These are phyloP conservation scores for Drosera spatulata DNA, from an alignment of 179 eudicot species.

Conservation along the genomic window DNA sequence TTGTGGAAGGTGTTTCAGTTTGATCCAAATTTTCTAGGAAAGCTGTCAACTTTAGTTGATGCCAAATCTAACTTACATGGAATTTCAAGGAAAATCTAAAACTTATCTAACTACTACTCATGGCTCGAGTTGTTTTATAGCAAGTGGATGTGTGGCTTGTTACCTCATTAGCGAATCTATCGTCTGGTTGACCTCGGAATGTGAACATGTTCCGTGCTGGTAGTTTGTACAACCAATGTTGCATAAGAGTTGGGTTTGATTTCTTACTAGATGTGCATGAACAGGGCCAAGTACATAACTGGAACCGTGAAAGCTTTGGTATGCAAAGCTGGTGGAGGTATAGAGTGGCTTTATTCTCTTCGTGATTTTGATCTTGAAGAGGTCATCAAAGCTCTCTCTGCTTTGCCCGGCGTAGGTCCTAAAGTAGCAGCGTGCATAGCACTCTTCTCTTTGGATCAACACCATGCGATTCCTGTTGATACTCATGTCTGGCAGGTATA, in stretches of 20 bases:
- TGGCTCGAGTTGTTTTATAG: no score
- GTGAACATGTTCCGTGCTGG: no score
- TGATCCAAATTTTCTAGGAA: no score
- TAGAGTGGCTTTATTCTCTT: conserved; percentile 71
- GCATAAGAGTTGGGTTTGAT: neutral
- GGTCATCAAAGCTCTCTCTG: conserved; percentile 48
- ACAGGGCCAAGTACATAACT: conserved; percentile 79
- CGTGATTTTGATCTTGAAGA: conserved; percentile 57
- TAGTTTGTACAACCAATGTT: no score
- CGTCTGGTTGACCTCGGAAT: no score
- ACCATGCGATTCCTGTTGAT: conserved; percentile 93
- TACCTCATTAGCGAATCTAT: no score
- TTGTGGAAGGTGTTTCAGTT: no score
- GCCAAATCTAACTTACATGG: no score
- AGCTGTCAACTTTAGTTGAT: no score
- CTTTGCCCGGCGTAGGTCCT: conserved; percentile 80
- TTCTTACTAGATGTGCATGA: conserved; percentile 9
- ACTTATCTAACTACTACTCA: no score
- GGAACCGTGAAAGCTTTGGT: conserved; percentile 62
- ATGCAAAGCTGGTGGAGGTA: conserved; percentile 73
- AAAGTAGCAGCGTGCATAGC: conserved; percentile 97
- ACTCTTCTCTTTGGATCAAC: conserved; percentile 91
- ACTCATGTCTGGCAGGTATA: conserved; percentile 87
- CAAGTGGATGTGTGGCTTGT: no score
- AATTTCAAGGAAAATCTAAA: no score